These are phyloP conservation scores for Allium cepa DNA, from an alignment of 106 monocot genomes.

Conservation along the genomic window DNA sequence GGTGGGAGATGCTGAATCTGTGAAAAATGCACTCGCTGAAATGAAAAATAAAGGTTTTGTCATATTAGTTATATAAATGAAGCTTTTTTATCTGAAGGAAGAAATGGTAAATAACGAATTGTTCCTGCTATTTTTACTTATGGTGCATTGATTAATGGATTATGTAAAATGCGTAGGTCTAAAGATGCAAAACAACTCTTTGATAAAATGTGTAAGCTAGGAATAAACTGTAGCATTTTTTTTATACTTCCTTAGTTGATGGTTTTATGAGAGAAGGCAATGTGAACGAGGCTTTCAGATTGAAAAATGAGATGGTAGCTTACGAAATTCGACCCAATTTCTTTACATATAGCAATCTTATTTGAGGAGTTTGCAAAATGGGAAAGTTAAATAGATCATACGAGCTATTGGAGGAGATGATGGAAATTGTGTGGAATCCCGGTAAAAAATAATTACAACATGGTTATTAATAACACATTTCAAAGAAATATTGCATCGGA, in stretches of 20 bases:
- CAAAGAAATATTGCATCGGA: no score
- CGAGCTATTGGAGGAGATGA: slow-evolving; percentile 56
- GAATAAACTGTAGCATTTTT: slow-evolving; percentile 33
- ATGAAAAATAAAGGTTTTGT: slow-evolving; percentile 50
- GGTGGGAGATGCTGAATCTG: slow-evolving; percentile 32
- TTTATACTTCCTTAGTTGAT: slow-evolving; percentile 62
- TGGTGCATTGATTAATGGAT: slow-evolving; percentile 38
- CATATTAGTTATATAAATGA: slow-evolving; percentile 39
- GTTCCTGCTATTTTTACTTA: slow-evolving; percentile 45
- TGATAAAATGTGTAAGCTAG: slow-evolving; percentile 43
- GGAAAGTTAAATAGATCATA: slow-evolving; percentile 43
- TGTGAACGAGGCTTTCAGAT: slow-evolving; percentile 41
- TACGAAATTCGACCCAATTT: slow-evolving; percentile 38
- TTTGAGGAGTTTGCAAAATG: slow-evolving; percentile 50
- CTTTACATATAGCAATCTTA: slow-evolving; percentile 50
- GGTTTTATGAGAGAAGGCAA: slow-evolving; percentile 67
- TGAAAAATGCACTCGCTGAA: slow-evolving; percentile 41
- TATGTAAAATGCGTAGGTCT: slow-evolving; percentile 37
- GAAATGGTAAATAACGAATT: slow-evolving; percentile 48
- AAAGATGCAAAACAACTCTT: slow-evolving; percentile 41
- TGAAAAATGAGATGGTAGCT: slow-evolving; percentile 56
- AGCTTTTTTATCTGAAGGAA: slow-evolving; percentile 40
- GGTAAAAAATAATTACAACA: slow-evolving; percentile 55
- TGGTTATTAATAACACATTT: slow-evolving; percentile 70
- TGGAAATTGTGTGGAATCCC: slow-evolving; percentile 26